Conservation (phyloP, 352 stramenopile species). For the Globisporangium radiosum region DNA sequence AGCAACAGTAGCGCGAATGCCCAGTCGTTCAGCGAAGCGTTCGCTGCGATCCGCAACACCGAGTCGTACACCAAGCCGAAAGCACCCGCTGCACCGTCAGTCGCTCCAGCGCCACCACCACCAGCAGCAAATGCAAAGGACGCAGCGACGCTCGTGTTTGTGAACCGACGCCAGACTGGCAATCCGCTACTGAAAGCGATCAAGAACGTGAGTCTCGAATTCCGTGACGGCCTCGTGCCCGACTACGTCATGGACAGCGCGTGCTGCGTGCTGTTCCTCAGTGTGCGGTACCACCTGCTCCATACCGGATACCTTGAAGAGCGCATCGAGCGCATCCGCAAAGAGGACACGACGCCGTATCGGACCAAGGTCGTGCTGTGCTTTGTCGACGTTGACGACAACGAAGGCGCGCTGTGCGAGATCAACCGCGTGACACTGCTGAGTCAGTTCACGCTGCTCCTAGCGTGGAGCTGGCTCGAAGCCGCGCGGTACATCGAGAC, state of each 20-base stretch:
- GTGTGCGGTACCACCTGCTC: conserved; percentile 85
- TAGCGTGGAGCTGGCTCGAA: conserved; percentile 93
- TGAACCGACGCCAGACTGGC: conserved; percentile 86
- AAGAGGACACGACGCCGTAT: conserved; percentile 68
- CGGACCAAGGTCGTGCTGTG: conserved; percentile 90
- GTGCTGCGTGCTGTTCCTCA: conserved; percentile 89
- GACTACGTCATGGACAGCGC: conserved; percentile 93
- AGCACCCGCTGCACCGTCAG: conserved; percentile 1
- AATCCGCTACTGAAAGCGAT: conserved; percentile 92
- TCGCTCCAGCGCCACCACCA: background rate
- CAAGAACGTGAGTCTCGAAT: conserved; percentile 91
- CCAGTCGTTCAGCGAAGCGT: conserved; percentile 47
- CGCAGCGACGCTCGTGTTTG: conserved; percentile 50
- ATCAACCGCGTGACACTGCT: conserved; percentile 91
- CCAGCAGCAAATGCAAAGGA: conserved; percentile 16
- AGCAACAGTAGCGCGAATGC: conserved; percentile 11
- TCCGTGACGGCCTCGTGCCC: conserved; percentile 85
- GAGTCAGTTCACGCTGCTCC: conserved; percentile 90
- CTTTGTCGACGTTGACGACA: conserved; percentile 95
- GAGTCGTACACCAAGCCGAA: conserved; percentile 39
- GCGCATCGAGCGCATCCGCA: conserved; percentile 85
- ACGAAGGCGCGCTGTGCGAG: conserved; percentile 85
- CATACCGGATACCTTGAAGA: conserved; percentile 89
- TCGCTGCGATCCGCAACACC: conserved; percentile 48
- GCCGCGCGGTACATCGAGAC: conserved; percentile 95